These are phyloP conservation scores for Triadica sebifera DNA, from an alignment of 345 rosid genomes.

Conservation along the genomic window DNA sequence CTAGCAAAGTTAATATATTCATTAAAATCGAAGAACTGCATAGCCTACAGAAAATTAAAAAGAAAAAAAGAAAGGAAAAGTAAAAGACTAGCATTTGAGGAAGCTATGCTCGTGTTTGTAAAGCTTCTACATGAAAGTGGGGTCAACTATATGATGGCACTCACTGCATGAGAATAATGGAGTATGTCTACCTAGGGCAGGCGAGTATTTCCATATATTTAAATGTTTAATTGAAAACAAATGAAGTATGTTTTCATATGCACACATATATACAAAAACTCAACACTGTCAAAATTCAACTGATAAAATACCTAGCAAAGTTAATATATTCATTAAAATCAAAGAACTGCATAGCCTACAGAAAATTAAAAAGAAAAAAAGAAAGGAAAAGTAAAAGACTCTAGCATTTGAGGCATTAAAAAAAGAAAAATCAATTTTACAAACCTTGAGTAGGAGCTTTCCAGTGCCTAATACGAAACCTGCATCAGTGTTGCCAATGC, in stretches of 20 bases:
- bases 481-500: slow-evolving; percentile 98
- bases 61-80: not conserved
- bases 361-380: not conserved
- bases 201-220: not conserved
- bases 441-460: slow-evolving; percentile 89
- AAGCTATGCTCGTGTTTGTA: not conserved
- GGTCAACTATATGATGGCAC: not conserved
- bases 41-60: not conserved
- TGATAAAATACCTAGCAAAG: not conserved
- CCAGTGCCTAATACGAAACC: slow-evolving; percentile 94
- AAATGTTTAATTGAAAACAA: not conserved
- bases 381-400: not conserved
- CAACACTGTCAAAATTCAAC: not conserved
- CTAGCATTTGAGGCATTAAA: not conserved
- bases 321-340: not conserved
- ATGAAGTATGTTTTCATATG: not conserved
- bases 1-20: not conserved
- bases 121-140: not conserved
- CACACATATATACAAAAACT: no score
- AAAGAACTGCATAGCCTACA: not conserved
- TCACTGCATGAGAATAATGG: not conserved
- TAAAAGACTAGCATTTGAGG: not conserved
- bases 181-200: not conserved
- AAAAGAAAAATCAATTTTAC: slow-evolving; percentile 1
- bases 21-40: not conserved